Percentiles rank a stretch among this genome's conserved stretches.
These are phyloP conservation scores for Cladorrhinum sp. DNA, from an alignment of 2,329 filamentous ascomycete species.

Conservation along the genomic window DNA sequence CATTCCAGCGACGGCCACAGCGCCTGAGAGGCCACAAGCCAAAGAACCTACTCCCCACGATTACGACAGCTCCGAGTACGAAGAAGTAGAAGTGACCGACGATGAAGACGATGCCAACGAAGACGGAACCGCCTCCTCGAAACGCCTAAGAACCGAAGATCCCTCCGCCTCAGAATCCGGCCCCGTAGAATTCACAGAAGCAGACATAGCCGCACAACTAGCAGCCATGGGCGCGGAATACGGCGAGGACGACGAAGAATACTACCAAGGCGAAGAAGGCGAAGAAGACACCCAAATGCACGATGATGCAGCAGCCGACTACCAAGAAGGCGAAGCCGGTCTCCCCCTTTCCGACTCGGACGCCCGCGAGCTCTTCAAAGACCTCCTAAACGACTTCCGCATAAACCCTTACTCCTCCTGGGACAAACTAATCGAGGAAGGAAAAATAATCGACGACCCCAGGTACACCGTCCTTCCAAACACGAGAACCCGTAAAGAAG, in stretches of 20 bases:
- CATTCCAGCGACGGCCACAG: conserved; percentile 28
- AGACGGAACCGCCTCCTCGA: conserved; percentile 44
- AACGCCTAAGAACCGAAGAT: conserved; percentile 48
- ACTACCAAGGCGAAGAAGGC: conserved; percentile 58
- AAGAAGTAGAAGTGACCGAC: conserved; percentile 69
- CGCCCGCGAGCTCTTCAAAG: conserved; percentile 73
- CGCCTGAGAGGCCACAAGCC: conserved; percentile 18
- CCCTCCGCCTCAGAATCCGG: conserved; percentile 37
- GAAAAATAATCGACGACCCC: conserved; percentile 76
- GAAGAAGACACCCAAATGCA: conserved; percentile 69
- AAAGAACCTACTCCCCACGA: conserved; percentile 32
- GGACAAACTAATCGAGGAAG: conserved; percentile 84
- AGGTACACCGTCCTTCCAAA: conserved; percentile 81
- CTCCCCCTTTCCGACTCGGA: conserved; percentile 72
- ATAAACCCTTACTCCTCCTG: conserved; percentile 88
- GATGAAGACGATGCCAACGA: conserved; percentile 56
- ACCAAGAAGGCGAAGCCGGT: conserved; percentile 70
- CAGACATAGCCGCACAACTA: conserved; percentile 89
- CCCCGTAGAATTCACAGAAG: conserved; percentile 82
- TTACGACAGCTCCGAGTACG: conserved; percentile 70
- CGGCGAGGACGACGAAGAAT: conserved; percentile 44
- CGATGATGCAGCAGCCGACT: conserved; percentile 55
- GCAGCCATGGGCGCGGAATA: conserved; percentile 87
- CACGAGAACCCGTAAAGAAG: conserved; percentile 77
- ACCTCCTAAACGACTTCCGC: conserved; percentile 76